Base-by-base conservation (phyloP, 257 asterid genomes). In the Agastache rugosa region DNA sequence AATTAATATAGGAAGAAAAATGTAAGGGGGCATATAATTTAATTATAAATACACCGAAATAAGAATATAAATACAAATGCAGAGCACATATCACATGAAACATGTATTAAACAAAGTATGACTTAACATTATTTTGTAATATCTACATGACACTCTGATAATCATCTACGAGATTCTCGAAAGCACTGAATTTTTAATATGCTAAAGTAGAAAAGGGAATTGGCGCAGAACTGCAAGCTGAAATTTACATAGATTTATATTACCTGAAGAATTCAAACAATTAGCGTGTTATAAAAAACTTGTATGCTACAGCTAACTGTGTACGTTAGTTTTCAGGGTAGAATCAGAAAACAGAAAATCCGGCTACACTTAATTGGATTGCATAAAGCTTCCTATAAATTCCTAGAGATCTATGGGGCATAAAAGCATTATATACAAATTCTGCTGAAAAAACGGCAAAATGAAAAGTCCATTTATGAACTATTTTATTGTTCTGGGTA, bases 71-170 rank as follows among this genome's bases (percentile, higher is more conserved):
- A 17, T 8, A 17, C 25, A 51, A 12, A 59, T 59, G 42, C 22
- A 59, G 42, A 53, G 55, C 17, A 69, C 55, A 39, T 14, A 22
- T 14, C 66, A 12, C 34, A 70, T 34, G 50, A 34, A 53, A 69
- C 4, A 6, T 31, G 15, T 69, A 8, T n/a, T 12, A 12, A 17
- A 50, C 0, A 5, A 50, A 50, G 23, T 2, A n/a, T 1, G 56
- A 50, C 8, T 50, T 50, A n/a, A n/a, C 1, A 50, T 6, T n/a
- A 50, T 50, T 50, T n/a, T n/a, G 56, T n/a, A 6, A 48, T 6
- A 50, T 48, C 11, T 1, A 50, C 20, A 50, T 6, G 56, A 50
- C 11, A 50, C n/a, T 0, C 3, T 16, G 23, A n/a, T 50, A 50
- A 63, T 31, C 6, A 15, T 50, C n/a, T 25, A 22, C 60, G 17